Base-by-base conservation (phyloP, 306 rosid genomes). In the Arachis stenosperma region DNA sequence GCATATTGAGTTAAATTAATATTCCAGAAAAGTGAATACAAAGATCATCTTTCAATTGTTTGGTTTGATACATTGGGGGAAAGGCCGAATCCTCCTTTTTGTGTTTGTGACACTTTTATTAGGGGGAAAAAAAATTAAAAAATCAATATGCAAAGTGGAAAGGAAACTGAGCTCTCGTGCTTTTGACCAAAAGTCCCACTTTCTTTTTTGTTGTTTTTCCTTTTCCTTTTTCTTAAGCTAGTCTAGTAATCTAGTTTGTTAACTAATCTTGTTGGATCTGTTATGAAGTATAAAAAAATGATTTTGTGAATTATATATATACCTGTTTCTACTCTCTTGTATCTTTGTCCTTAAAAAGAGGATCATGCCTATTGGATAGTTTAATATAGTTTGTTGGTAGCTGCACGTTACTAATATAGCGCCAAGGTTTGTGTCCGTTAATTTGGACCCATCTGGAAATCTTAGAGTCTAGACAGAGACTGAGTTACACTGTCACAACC, bases 71-170 rank as follows among this genome's bases (percentile, higher is more conserved):
- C 59, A 61, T 6, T 43, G 60, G 72, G 61, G 71, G 77, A 81
- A 79, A 62, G 64, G 68, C 51, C 68, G 61, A 69, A 58, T 81
- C 86, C 78, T 84, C 77, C 73, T 80, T 68, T 65, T 75, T 76
- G 75, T 78, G 81, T 67, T 54, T 76, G 83, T 67, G 80, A 73
- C 58, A 8, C 84, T 29, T 78, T 78, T 67, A 33, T 53, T 1
- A 11, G 27, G 27, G 27, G 27, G 27, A 22, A 22, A 22, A 22
- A 22, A 22, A 0, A 22, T 22, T 22, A 70, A 37, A 52, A 7
- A 12, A 40, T 10, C 36, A 58, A 67, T 48, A 11, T 54, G 73
- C 60, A 74, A 62, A 52, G 27, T 52, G 29, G 3, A 52, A 14
- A 53, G 29, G 3, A 52, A 6, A 53, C 80, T 48, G 53, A 75